These are phyloP conservation scores for Ophidiomyces ophidiicola DNA, from an alignment of 2,329 filamentous ascomycete genomes.

Conservation along the genomic window DNA sequence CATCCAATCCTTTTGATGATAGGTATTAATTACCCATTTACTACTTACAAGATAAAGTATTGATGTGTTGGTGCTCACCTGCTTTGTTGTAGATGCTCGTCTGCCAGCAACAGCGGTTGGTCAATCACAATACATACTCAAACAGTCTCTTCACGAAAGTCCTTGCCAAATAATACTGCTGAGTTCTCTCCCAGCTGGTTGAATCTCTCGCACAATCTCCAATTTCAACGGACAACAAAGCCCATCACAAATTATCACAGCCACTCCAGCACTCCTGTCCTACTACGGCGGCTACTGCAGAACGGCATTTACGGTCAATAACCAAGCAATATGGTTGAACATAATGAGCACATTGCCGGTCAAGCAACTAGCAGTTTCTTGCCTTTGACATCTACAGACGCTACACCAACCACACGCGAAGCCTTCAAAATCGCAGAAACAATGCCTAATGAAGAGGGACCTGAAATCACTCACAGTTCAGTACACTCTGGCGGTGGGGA, in stretches of 20 bases:
- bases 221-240: too few species aligned
- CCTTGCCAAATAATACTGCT: too few species aligned
- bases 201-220: too few species aligned
- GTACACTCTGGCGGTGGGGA: not conserved
- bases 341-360: not conserved
- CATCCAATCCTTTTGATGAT: not conserved
- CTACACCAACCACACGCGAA: slow-evolving; percentile 1
- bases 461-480: too few species aligned
- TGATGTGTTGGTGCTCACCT: slow-evolving; percentile 5
- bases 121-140: too few species aligned
- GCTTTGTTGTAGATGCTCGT: not conserved
- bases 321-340: slow-evolving; percentile 8
- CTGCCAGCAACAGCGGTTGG: not conserved
- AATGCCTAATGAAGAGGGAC: slow-evolving; percentile 2
- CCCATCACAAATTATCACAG: too few species aligned
- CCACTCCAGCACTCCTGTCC: too few species aligned
- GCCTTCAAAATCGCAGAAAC: not conserved
- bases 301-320: too few species aligned
- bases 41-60: not conserved
- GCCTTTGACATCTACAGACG: not conserved
- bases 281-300: too few species aligned
- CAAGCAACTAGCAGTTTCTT: not conserved
- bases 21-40: slow-evolving; percentile 1
- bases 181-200: too few species aligned
- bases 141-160: too few species aligned